These are phyloP conservation scores for Elongisporangium prolatum DNA, from an alignment of 352 stramenopile genomes.

Conservation along the genomic window DNA sequence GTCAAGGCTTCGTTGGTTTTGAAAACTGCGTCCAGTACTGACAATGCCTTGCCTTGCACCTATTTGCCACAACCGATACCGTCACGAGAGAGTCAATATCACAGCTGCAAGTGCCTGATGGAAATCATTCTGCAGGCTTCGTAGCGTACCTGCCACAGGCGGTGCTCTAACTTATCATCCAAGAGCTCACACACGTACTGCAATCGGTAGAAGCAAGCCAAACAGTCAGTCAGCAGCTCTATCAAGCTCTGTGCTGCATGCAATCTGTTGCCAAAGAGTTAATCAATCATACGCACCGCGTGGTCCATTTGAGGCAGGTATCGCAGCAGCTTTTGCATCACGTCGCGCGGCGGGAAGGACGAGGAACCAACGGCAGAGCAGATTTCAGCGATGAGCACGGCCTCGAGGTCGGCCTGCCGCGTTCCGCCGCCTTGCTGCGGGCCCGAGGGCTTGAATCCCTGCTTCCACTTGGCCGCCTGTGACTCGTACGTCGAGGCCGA, in stretches of 20 bases:
- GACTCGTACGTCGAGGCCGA: conserved; percentile 66
- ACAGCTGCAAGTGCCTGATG: background rate
- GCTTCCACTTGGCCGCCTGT: conserved; percentile 69
- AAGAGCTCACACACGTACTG: conserved; percentile 82
- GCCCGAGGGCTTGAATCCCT: conserved; percentile 44
- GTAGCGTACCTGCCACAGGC: conserved; percentile 54
- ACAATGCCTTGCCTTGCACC: conserved; percentile 76
- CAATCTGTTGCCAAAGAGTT: background rate
- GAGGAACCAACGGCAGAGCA: conserved; percentile 75
- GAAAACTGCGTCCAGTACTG: conserved; percentile 65
- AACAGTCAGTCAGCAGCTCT: background rate
- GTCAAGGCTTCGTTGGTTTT: conserved; percentile 45
- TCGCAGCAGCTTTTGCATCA: conserved; percentile 73
- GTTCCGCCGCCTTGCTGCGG: conserved; percentile 6
- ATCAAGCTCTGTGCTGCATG: background rate
- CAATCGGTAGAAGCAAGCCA: background rate
- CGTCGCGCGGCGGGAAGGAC: conserved; percentile 74
- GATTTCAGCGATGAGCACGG: conserved; percentile 65
- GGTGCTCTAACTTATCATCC: conserved; percentile 81
- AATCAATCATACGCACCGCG: conserved; percentile 20
- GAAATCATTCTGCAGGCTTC: background rate
- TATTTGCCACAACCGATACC: background rate
- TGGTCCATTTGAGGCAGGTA: conserved; percentile 74
- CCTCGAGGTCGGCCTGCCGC: conserved; percentile 55
- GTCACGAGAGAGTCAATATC: background rate